Percentiles rank a stretch among this genome's conserved stretches.
phyloP scores from a whole-genome alignment of 2,329 filamentous ascomycete species.

The Fonsecaea monophora region DNA sequence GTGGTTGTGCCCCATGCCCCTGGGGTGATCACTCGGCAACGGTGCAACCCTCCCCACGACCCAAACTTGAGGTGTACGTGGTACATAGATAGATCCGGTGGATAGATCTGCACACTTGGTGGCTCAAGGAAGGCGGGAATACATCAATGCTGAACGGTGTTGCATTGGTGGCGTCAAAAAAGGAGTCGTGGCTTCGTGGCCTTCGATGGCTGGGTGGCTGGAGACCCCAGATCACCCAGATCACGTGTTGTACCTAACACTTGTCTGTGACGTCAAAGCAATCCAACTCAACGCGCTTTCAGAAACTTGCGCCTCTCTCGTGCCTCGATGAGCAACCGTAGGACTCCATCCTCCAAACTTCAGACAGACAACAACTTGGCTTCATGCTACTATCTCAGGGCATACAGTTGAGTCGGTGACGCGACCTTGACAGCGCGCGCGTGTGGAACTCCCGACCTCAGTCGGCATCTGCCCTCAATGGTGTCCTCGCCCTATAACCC shows the following conservation, averaged over 20 bases:
- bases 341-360: not conserved
- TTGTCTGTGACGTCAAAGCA: not conserved
- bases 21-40: not conserved
- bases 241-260: not conserved
- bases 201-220: not conserved
- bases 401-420: not conserved
- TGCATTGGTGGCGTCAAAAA: not conserved
- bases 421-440: not conserved
- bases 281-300: not conserved
- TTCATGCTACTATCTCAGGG: not conserved
- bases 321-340: not conserved
- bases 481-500: constrained; percentile 36
- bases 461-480: not conserved
- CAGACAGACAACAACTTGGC: not conserved
- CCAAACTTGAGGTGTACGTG: not conserved
- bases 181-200: not conserved
- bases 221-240: not conserved
- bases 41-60: not conserved
- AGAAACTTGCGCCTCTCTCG: not conserved
- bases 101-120: not conserved
- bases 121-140: not conserved
- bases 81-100: not conserved
- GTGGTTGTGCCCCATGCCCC: not conserved
- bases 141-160: not conserved
- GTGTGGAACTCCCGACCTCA: not conserved